These are phyloP conservation scores for Exophiala phaeomuriformis DNA, from an alignment of 2,329 filamentous ascomycete species.

Conservation along the genomic window DNA sequence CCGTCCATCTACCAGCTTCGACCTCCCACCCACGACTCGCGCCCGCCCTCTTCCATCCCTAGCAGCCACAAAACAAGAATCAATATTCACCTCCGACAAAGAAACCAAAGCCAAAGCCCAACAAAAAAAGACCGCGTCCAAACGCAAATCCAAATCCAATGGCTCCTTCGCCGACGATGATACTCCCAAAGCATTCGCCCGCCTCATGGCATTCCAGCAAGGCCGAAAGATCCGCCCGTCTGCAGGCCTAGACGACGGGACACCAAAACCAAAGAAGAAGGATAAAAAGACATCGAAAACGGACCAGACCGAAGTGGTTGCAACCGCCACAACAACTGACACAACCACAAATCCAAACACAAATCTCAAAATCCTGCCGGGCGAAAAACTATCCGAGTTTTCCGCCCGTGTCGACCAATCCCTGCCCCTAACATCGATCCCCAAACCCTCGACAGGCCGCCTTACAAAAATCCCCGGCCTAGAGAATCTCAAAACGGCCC, in stretches of 20 bases:
- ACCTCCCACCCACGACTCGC: conserved; percentile 54
- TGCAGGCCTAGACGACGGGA: conserved; percentile 64
- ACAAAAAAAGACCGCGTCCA: conserved; percentile 28
- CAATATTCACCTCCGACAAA: conserved; percentile 34
- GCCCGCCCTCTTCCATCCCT: conserved; percentile 49
- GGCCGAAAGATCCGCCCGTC: conserved; percentile 50
- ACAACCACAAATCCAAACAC: too few relatives aligned
- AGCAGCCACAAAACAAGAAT: conserved; percentile 30
- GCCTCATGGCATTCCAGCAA: conserved; percentile 68
- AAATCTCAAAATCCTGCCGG: conserved; percentile 63
- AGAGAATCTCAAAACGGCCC: conserved; percentile 47
- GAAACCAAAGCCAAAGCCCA: conserved; percentile 24
- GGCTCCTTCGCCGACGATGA: conserved; percentile 67
- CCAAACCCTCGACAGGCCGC: conserved; percentile 40
- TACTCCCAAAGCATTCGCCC: conserved; percentile 78
- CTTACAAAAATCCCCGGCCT: conserved; percentile 53
- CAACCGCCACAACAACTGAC: too few relatives aligned
- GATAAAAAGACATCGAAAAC: conserved; percentile 40
- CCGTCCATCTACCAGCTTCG: conserved; percentile 34
- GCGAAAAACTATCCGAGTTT: conserved; percentile 78
- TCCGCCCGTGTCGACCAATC: conserved; percentile 74
- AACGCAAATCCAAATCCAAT: conserved; percentile 33
- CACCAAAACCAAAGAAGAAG: conserved; percentile 29
- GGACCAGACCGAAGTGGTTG: conserved; percentile 18
- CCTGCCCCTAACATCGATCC: conserved; percentile 66